Evolutionary conservation across 768 basidiomycete genomes (phyloP).

Genomic region (Epithele typhae): DNA sequence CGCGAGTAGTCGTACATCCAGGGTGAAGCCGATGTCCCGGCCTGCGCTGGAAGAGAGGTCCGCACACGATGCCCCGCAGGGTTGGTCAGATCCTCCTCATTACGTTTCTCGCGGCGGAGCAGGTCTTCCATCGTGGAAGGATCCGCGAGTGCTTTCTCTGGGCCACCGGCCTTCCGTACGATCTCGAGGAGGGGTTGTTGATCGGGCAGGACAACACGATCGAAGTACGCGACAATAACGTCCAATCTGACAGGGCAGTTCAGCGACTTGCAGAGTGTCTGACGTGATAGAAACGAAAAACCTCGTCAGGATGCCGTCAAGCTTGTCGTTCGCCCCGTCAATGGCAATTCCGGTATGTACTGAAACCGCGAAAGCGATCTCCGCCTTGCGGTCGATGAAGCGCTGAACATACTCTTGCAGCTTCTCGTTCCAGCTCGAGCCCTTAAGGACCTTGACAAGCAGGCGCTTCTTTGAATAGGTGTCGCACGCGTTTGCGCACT

Average conservation of each 20-base stretch:
- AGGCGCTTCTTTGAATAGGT: slow-evolving; percentile 39
- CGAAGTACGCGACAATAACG: background rate
- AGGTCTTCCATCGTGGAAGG: background rate
- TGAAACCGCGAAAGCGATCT: slow-evolving; percentile 33
- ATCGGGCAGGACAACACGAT: background rate
- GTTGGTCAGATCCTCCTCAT: too few relatives aligned
- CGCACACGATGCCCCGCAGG: too few relatives aligned
- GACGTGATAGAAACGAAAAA: background rate
- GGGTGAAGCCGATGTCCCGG: too few relatives aligned
- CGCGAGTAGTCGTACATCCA: background rate
- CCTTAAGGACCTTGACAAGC: slow-evolving; percentile 32
- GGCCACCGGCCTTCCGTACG: background rate
- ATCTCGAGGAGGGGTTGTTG: background rate
- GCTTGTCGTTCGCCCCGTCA: background rate
- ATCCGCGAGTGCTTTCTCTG: background rate
- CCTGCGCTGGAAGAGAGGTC: too few relatives aligned
- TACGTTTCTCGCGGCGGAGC: background rate
- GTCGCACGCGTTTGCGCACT: slow-evolving; percentile 42
- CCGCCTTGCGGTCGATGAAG: slow-evolving; percentile 33
- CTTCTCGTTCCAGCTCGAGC: slow-evolving; percentile 33
- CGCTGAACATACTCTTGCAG: slow-evolving; percentile 29
- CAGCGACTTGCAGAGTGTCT: background rate
- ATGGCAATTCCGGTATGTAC: slow-evolving; percentile 28
- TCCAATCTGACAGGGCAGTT: slow-evolving; percentile 1
- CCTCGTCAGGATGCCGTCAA: slow-evolving; percentile 7